A percentile compares a stretch with the other conserved stretches of the same genome.
phyloP scores from a whole-genome alignment of 129 eudicot genomes.

The Artemisia argyi region DNA sequence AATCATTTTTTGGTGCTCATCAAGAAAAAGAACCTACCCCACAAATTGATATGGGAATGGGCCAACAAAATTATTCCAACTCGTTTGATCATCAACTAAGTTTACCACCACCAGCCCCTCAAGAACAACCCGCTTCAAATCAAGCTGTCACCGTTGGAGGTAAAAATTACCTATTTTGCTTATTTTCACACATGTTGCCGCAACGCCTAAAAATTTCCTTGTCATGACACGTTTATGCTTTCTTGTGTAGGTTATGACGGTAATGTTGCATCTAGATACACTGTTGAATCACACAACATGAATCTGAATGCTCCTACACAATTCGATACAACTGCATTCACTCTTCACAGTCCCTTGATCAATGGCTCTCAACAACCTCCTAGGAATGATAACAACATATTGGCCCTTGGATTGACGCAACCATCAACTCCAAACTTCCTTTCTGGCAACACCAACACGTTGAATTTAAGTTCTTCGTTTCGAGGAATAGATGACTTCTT shows the following conservation, averaged over 20 bases:
- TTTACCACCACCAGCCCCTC: slow-evolving; percentile 56
- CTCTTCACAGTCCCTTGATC: slow-evolving; percentile 52
- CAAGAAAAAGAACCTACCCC: slow-evolving; percentile 44
- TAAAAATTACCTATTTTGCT: slow-evolving; percentile 20
- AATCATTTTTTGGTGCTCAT: slow-evolving; percentile 69
- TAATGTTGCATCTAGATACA: slow-evolving; percentile 38
- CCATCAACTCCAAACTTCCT: slow-evolving; percentile 55
- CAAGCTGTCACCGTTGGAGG: slow-evolving; percentile 61
- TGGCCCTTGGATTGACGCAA: slow-evolving; percentile 70
- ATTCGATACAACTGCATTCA: slow-evolving; percentile 45
- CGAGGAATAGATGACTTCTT: slow-evolving; percentile 66
- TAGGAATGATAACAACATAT: slow-evolving; percentile 40
- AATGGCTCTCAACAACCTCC: slow-evolving; percentile 49
- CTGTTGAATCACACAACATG: slow-evolving; percentile 52
- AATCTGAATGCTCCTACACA: slow-evolving; percentile 57
- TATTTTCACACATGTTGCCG: not conserved
- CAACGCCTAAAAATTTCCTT: slow-evolving; percentile 21
- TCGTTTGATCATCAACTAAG: slow-evolving; percentile 61
- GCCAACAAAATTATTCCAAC: slow-evolving; percentile 47
- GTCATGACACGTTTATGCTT: slow-evolving; percentile 5
- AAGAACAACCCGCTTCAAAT: slow-evolving; percentile 58
- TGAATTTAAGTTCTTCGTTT: slow-evolving; percentile 41
- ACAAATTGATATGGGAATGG: slow-evolving; percentile 40
- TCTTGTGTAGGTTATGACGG: slow-evolving; percentile 54
- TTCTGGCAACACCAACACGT: slow-evolving; percentile 48